phyloP scores from a whole-genome alignment of 495 filamentous ascomycete genomes.

The Penicillium goetzii region DNA sequence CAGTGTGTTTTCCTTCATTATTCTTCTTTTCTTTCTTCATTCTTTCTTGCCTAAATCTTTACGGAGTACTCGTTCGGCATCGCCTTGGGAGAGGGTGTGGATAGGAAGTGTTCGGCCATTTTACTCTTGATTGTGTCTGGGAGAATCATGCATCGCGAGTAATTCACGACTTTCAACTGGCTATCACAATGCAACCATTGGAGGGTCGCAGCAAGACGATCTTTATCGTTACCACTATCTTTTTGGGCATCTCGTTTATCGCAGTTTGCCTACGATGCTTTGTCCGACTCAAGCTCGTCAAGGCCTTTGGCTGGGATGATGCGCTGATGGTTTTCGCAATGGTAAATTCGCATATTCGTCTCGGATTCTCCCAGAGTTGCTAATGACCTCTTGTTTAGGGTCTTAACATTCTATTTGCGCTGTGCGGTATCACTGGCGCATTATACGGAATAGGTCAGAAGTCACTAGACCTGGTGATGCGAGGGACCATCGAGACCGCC shows the following conservation, averaged over 20 bases:
- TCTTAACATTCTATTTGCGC: constrained; percentile 42
- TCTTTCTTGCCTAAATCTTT: not conserved
- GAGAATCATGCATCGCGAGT: constrained; percentile 25
- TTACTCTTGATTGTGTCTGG: constrained; percentile 8
- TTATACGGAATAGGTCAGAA: constrained; percentile 43
- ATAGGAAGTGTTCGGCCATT: constrained; percentile 6
- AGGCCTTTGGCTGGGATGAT: constrained; percentile 52
- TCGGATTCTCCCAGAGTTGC: not conserved
- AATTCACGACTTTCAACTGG: constrained; percentile 10
- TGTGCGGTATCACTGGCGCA: constrained; percentile 45
- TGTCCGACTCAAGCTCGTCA: constrained; percentile 44
- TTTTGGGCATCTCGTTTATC: constrained; percentile 43
- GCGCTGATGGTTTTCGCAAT: constrained; percentile 46
- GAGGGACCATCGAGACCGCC: constrained; percentile 36
- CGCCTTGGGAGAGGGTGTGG: not conserved
- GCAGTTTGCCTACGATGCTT: constrained; percentile 47
- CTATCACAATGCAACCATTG: constrained; percentile 39
- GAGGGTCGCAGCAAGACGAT: constrained; percentile 44
- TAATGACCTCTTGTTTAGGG: constrained; percentile 11
- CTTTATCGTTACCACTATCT: constrained; percentile 45
- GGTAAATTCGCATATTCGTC: constrained; percentile 28
- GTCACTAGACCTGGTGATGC: constrained; percentile 17
- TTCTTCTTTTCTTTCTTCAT: constrained; percentile 11
- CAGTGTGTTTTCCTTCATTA: constrained; percentile 11
- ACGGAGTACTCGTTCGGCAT: not conserved